Base-by-base conservation (phyloP, 1,139 yeast genomes). In the Sugiyamaella paludigena region DNA sequence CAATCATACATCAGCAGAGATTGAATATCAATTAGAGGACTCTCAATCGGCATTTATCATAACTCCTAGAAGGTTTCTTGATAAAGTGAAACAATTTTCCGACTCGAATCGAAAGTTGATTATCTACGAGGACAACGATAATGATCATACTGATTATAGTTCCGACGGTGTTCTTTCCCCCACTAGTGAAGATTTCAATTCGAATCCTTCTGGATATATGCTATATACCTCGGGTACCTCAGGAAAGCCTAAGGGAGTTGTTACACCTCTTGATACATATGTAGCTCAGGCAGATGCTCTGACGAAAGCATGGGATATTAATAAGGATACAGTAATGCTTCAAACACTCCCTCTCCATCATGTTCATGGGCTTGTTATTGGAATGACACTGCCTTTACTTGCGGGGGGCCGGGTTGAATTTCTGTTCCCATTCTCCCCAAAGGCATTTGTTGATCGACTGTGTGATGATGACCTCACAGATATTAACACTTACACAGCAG, bases 151-250 rank as follows among this genome's bases (percentile, higher is more conserved):
- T 9, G 34, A 26, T 7, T 19, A 10, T 15, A 5, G 19, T 19
- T n/a, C 44, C n/a, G 4, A 24, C 3, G 3, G 13, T 19, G 7
- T 35, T 40, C 19, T 12, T 13, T 11, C 37, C 16, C 4, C 46
- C 11, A 29, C 12, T 36, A 10, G 26, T n/a, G 24, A 31, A 16
- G 10, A 12, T 13, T 8, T 39, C 24, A 35, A 24, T 33, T 10
- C 39, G 26, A 40, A 7, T 16, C 35, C 50, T 13, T 40, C 62
- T 2, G 69, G 69, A n/a, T 63, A 67, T 48, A 67, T 68, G 56
- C 57, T 68, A 31, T 68, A 68, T 57, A 68, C 72, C 1, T 66
- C 71, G 9, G 72, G 72, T 7, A 68, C 72, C 1, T 66, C 71
- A 2, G 72, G 72, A 24, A 63, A 60, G 38, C 72, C 72, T 16